Evolutionary conservation across 169 alveolate species (phyloP), one percentile per base, ranked within the genome.

Genomic region (Besnoitia besnoiti): DNA sequence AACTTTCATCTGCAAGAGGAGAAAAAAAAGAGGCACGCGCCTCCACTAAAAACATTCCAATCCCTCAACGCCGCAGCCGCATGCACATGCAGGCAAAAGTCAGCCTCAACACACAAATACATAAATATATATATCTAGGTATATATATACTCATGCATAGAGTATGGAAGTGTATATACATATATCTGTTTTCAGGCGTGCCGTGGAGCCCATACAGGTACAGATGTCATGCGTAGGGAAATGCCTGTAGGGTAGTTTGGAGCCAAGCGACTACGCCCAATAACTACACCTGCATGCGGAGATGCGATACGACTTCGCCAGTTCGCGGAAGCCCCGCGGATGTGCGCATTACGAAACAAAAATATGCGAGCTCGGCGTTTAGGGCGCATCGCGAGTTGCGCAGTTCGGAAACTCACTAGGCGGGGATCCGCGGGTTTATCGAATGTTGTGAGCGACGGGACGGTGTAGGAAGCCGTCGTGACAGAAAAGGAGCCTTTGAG

Each of bases 391-490:
- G n/a, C 30, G 67, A 55, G 27, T n/a, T n/a, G n/a, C n/a, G 30
- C 7, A n/a, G 24, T n/a, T 19, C 12, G 33, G 67, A 10, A 0
- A 55, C 82, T 39, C 27, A 85, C 91, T 8, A 51, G 46, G 37
- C n/a, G 42, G 7, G 50, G 73, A 3, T 85, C 82, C 0, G 80
- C 91, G 47, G 87, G 87, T 2, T 19, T 35, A 19, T 85, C 51
- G 37, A 50, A 19, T 3, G 80, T 55, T 37, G 14, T 55, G 39
- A 85, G 91, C 10, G 33, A 33, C 50, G 91, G 91, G 39, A 85
- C 49, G 0, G 91, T 19, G 55, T 35, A 85, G 55, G 91, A 50
- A 30, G 91, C 80, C 37, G 91, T 24, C 10, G 80, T 85, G 91
- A 85, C 91, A 24, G 76, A 8, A 27, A 85, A 55, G 51, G 76